These are phyloP conservation scores for Stagonosporopsis rhizophila DNA, from an alignment of 2,329 filamentous ascomycete species.

Conservation along the genomic window DNA sequence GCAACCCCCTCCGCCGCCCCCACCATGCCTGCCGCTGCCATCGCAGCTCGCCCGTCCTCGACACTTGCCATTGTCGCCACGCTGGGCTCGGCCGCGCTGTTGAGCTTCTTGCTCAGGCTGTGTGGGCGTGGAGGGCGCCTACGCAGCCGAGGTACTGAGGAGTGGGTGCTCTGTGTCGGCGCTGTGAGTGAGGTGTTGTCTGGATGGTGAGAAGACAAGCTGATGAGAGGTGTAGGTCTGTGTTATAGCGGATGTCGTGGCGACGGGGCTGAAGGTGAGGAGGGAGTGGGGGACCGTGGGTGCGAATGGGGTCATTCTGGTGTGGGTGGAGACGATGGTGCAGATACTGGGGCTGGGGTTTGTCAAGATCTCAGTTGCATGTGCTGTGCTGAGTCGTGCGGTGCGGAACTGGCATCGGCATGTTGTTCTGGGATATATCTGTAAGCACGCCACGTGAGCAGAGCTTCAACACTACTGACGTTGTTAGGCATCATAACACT, in stretches of 20 bases:
- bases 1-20: constrained; percentile 17
- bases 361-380: constrained; percentile 57
- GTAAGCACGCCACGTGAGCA: constrained; percentile 33
- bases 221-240: constrained; percentile 16
- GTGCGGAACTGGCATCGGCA: constrained; percentile 46
- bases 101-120: constrained; percentile 51
- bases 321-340: constrained; percentile 49
- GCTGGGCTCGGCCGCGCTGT: constrained; percentile 51
- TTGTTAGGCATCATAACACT: constrained; percentile 26
- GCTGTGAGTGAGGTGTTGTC: constrained; percentile 38
- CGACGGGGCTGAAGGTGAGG: neutral
- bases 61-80: constrained; percentile 51
- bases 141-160: constrained; percentile 59
- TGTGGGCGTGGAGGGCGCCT: constrained; percentile 57
- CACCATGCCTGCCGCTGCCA: constrained; percentile 34
- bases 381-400: constrained; percentile 55
- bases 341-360: constrained; percentile 54
- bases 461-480: constrained; percentile 2
- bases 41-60: constrained; percentile 18
- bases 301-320: neutral
- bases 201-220: neutral
- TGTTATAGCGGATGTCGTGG: constrained; percentile 20
- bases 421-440: constrained; percentile 52
- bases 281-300: too few species aligned
- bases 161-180: constrained; percentile 53